A percentile compares a stretch with the other conserved stretches of the same genome.
These are phyloP conservation scores for Aechmea fasciata DNA, from an alignment of 176 grass and related monocot species.

Conservation along the genomic window DNA sequence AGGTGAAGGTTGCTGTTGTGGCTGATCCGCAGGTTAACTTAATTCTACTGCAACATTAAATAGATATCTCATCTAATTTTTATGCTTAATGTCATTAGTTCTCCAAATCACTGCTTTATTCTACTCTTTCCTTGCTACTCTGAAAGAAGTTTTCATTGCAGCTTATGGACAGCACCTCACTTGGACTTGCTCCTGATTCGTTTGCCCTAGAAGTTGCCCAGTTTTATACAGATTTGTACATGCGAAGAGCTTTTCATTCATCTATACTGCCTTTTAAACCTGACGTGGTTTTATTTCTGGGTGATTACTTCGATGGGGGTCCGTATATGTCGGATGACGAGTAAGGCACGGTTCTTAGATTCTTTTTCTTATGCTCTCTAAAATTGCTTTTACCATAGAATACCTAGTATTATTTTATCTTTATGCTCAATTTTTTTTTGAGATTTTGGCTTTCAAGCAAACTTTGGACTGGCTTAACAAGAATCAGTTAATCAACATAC, in stretches of 20 bases:
- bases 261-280: constrained; percentile 64
- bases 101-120: not conserved
- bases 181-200: constrained; percentile 51
- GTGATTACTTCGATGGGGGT: constrained; percentile 81
- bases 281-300: constrained; percentile 72
- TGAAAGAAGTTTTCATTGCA: constrained; percentile 29
- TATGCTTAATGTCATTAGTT: no score
- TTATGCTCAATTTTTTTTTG: not conserved
- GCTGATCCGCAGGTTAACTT: constrained; percentile 82
- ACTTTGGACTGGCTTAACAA: no score
- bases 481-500: not conserved
- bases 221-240: constrained; percentile 92
- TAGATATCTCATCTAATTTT: not conserved
- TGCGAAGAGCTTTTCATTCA: constrained; percentile 87
- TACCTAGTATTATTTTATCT: constrained; percentile 1
- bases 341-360: constrained; percentile 73
- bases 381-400: not conserved
- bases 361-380: constrained; percentile 19
- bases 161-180: constrained; percentile 91
- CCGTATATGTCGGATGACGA: constrained; percentile 77
- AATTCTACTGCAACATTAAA: not conserved
- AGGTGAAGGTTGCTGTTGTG: constrained; percentile 69
- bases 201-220: constrained; percentile 56
- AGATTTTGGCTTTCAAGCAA: not conserved
- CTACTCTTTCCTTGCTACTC: constrained; percentile 3